Evolutionary conservation across 2,329 filamentous ascomycete species (phyloP).

Genomic region (Didymella exigua): DNA sequence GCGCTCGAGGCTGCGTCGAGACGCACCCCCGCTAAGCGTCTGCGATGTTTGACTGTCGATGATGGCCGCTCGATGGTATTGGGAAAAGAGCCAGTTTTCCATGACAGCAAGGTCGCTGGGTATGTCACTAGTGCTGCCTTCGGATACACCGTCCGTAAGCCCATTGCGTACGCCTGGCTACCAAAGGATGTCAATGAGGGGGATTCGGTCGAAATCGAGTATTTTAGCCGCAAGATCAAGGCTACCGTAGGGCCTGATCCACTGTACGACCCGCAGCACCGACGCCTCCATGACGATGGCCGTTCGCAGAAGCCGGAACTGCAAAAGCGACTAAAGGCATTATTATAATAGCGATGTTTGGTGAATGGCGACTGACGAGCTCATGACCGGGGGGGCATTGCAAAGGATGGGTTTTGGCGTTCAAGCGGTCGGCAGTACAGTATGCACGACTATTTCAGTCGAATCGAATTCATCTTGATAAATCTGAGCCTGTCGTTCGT

Average conservation of each 20-base stretch:
- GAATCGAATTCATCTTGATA: not conserved
- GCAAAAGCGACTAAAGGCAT: constrained; percentile 30
- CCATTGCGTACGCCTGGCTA: constrained; percentile 65
- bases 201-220: constrained; percentile 63
- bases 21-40: constrained; percentile 41
- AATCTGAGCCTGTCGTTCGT: not conserved
- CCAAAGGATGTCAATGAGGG: constrained; percentile 56
- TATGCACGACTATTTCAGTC: not conserved
- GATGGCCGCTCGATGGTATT: constrained; percentile 63
- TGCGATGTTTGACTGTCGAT: constrained; percentile 61
- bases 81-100: constrained; percentile 67
- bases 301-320: constrained; percentile 24
- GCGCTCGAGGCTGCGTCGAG: constrained; percentile 54
- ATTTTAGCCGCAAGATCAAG: constrained; percentile 61
- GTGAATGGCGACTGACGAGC: constrained; percentile 16
- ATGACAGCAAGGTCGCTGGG: constrained; percentile 54
- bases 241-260: constrained; percentile 62
- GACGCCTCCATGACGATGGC: constrained; percentile 40
- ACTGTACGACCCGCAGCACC: constrained; percentile 53
- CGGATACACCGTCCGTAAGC: constrained; percentile 64
- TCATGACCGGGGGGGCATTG: constrained; percentile 20
- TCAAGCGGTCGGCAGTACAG: not conserved
- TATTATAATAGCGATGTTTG: constrained; percentile 21
- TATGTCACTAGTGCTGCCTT: constrained; percentile 68
- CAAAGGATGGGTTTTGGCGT: constrained; percentile 3